Evolutionary conservation across 164 flowering plant species (phyloP).

Genomic region (Magnolia sinica): DNA sequence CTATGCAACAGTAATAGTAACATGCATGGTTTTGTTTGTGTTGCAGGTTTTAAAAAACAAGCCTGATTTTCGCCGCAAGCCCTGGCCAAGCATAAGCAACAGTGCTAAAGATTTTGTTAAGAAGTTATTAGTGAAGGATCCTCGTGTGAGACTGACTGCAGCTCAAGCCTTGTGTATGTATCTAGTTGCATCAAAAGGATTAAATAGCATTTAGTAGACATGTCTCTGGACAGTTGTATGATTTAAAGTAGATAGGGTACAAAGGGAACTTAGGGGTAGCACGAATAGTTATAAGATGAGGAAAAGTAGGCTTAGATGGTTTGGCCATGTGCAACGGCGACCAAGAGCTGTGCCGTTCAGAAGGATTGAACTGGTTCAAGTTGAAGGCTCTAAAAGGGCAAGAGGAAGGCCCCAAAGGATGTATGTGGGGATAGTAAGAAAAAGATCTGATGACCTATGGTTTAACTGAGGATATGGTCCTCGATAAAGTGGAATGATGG

Average conservation of each 20-base stretch:
- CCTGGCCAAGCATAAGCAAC: conserved; percentile 91
- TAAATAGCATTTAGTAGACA: neutral
- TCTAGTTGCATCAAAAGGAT: conserved; percentile 3
- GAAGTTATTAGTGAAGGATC: conserved; percentile 90
- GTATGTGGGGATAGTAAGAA: neutral
- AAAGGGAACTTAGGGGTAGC: neutral
- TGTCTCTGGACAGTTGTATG: neutral
- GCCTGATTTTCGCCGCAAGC: conserved; percentile 94
- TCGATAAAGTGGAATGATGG: too few relatives aligned
- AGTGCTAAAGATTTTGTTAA: conserved; percentile 93
- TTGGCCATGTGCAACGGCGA: neutral
- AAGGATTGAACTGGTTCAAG: neutral
- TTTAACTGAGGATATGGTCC: too few relatives aligned
- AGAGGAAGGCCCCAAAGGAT: neutral
- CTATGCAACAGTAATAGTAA: neutral
- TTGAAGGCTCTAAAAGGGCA: neutral
- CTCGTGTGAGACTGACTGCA: conserved; percentile 90
- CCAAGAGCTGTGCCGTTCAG: neutral
- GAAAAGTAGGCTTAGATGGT: neutral
- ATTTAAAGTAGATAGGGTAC: neutral
- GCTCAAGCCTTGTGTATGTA: conserved; percentile 95
- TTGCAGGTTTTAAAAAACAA: conserved; percentile 82
- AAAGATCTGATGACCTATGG: too few relatives aligned
- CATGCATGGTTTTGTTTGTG: neutral
- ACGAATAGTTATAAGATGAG: neutral